Evolutionary conservation across 1,139 yeast species (phyloP), one percentile per base, ranked within the genome.

Genomic region (Yamadazyma triangularis): DNA sequence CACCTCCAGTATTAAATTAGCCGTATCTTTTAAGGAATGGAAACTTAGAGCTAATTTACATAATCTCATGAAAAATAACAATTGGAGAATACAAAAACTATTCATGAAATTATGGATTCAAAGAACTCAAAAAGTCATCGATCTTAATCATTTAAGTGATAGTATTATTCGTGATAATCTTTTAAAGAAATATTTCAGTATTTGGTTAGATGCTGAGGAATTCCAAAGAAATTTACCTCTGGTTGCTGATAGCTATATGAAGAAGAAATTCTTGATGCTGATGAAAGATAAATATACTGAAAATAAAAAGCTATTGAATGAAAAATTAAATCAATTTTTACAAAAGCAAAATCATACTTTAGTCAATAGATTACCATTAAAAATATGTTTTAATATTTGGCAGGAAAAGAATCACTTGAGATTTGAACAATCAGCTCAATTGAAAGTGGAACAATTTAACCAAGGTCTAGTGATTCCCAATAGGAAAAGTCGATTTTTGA

Each of bases 391-490:
- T n/a, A n/a, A n/a, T n/a, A n/a, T n/a, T n/a, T 60, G 65, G 66
- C 45, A 44, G 28, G 18, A 23, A 2, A 31, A 35, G 3, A 40
- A 44, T 27, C 48, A 37, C 4, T 24, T 24, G 3, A 37, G 34
- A 21, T 53, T 52, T 32, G 46, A 47, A 19, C 25, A 24, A 13
- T 27, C 35, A 10, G 41, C 53, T 13, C 39, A 41, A 4, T 24
- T 34, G 13, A 53, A 50, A 26, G 28, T 56, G 9, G 21, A 30
- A 2, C 27, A 31, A 7, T 55, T 56, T 31, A 27, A 39, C 4
- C 26, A 31, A 4, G 30, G 30, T 2, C 23, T 46, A 2, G 24
- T 37, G 2, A 23, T 29, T 8, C 51, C 50, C 0, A 40, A 38
- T 13, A n/a, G 40, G 8, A 30, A 37, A 20, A 25, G 41, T 3